These are phyloP conservation scores for Penicillium angulare DNA, from an alignment of 495 filamentous ascomycete species.

Conservation along the genomic window DNA sequence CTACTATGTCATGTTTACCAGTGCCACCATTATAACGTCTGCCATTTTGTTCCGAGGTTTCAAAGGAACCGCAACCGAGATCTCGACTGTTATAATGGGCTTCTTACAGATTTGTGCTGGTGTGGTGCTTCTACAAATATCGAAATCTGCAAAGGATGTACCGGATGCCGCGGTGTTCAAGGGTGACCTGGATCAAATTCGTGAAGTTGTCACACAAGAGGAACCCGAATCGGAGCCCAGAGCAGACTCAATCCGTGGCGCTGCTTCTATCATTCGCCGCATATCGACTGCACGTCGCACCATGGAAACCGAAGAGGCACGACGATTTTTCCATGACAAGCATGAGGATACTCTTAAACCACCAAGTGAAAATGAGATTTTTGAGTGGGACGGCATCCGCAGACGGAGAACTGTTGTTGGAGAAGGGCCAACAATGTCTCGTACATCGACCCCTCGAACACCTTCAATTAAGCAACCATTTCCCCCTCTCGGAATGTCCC, in stretches of 20 bases:
- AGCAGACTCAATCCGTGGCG: slow-evolving; percentile 91
- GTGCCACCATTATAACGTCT: slow-evolving; percentile 88
- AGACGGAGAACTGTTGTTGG: slow-evolving; percentile 72
- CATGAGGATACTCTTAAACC: slow-evolving; percentile 68
- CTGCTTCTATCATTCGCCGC: slow-evolving; percentile 84
- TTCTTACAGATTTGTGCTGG: slow-evolving; percentile 94
- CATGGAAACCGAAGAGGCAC: slow-evolving; percentile 78
- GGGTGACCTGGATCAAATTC: slow-evolving; percentile 91
- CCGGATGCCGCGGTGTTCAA: slow-evolving; percentile 91
- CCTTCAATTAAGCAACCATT: slow-evolving; percentile 55
- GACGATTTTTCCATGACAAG: slow-evolving; percentile 75
- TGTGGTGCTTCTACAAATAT: slow-evolving; percentile 95
- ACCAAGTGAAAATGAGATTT: slow-evolving; percentile 69
- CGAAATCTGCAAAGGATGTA: slow-evolving; percentile 96
- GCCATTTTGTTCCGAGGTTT: slow-evolving; percentile 93
- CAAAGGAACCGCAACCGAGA: slow-evolving; percentile 77
- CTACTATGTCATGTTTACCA: slow-evolving; percentile 98
- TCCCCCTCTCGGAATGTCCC: slow-evolving; percentile 85
- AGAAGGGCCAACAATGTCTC: slow-evolving; percentile 41
- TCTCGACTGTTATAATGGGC: slow-evolving; percentile 86
- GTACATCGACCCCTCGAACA: slow-evolving; percentile 25
- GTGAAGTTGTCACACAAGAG: slow-evolving; percentile 89
- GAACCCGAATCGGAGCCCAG: slow-evolving; percentile 95
- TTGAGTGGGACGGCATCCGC: slow-evolving; percentile 93
- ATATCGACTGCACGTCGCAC: slow-evolving; percentile 74